Evolutionary conservation across 441 rosid genomes (phyloP).

Genomic region (Pelargonium fulgidum): DNA sequence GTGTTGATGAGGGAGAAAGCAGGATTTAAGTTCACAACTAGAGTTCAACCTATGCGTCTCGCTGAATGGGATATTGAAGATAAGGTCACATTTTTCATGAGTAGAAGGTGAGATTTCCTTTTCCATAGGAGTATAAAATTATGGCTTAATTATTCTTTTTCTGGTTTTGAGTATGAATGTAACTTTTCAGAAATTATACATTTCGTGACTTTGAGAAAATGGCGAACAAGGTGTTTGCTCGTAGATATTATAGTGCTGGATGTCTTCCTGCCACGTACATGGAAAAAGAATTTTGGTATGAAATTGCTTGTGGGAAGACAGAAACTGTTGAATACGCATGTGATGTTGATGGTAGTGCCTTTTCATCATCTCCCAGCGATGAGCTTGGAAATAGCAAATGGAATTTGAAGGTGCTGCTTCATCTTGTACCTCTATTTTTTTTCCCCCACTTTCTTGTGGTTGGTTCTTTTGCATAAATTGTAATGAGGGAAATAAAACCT

Average conservation of each 20-base stretch:
- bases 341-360: slow-evolving; percentile 99
- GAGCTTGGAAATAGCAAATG: slow-evolving; percentile 95
- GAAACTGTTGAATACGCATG: slow-evolving; percentile 99
- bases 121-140: slow-evolving; percentile 13
- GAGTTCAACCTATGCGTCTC: slow-evolving; percentile 98
- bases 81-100: slow-evolving; percentile 94
- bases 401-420: slow-evolving; percentile 84
- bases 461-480: slow-evolving; percentile 12
- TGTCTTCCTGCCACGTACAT: slow-evolving; percentile 79
- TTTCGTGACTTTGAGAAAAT: slow-evolving; percentile 96
- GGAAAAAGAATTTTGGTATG: slow-evolving; percentile 99
- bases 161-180: slow-evolving; percentile 27
- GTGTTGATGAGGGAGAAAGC: slow-evolving; percentile 82
- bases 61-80: slow-evolving; percentile 96
- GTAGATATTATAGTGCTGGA: slow-evolving; percentile 89
- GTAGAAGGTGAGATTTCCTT: slow-evolving; percentile 67
- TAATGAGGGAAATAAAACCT: background rate
- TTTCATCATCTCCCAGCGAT: slow-evolving; percentile 77
- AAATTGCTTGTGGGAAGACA: slow-evolving; percentile 89
- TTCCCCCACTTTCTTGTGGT: slow-evolving; percentile 4
- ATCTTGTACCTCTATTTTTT: slow-evolving; percentile 20
- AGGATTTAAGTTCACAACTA: slow-evolving; percentile 92
- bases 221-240: slow-evolving; percentile 93
- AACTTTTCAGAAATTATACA: slow-evolving; percentile 74
- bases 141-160: slow-evolving; percentile 10